These are phyloP conservation scores for Wickerhamiella australiensis DNA, from an alignment of 805 yeast genomes.

Conservation along the genomic window DNA sequence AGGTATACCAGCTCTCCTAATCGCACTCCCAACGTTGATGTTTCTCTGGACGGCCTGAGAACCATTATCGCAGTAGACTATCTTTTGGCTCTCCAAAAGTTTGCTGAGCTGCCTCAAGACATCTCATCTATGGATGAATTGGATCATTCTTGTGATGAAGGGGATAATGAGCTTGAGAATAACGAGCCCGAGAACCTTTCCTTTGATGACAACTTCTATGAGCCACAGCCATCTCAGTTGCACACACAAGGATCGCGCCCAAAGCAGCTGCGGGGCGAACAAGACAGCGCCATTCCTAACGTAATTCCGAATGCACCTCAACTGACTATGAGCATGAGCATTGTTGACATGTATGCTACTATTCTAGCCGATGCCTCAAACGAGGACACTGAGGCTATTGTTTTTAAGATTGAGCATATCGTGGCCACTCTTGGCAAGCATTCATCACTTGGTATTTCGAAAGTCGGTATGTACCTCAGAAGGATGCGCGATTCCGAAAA, in stretches of 20 bases:
- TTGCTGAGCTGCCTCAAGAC: constrained; percentile 38
- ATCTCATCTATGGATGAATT: not conserved
- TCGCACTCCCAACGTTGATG: constrained; percentile 15
- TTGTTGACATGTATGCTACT: constrained; percentile 65
- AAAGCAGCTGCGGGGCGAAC: not conserved
- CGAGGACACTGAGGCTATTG: constrained; percentile 70
- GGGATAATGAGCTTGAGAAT: constrained; percentile 15
- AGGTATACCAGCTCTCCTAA: constrained; percentile 25
- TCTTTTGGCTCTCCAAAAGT: constrained; percentile 59
- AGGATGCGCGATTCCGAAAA: constrained; percentile 57
- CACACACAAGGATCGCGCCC: not conserved
- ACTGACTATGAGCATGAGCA: constrained; percentile 38
- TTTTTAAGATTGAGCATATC: constrained; percentile 74
- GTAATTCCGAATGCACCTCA: not conserved
- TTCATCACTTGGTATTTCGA: constrained; percentile 53
- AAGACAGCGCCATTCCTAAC: not conserved
- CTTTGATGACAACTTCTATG: not conserved
- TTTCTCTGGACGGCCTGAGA: constrained; percentile 63
- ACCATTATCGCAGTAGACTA: constrained; percentile 78
- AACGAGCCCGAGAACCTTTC: constrained; percentile 14
- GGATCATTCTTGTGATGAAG: too few relatives aligned
- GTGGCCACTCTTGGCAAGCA: constrained; percentile 57
- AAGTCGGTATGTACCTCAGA: constrained; percentile 77
- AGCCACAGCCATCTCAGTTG: not conserved
- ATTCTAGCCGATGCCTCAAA: constrained; percentile 68